Evolutionary conservation across 2,329 filamentous ascomycete species (phyloP), one percentile per base, ranked within the genome.

Genomic region (Aspergillus caelatus): DNA sequence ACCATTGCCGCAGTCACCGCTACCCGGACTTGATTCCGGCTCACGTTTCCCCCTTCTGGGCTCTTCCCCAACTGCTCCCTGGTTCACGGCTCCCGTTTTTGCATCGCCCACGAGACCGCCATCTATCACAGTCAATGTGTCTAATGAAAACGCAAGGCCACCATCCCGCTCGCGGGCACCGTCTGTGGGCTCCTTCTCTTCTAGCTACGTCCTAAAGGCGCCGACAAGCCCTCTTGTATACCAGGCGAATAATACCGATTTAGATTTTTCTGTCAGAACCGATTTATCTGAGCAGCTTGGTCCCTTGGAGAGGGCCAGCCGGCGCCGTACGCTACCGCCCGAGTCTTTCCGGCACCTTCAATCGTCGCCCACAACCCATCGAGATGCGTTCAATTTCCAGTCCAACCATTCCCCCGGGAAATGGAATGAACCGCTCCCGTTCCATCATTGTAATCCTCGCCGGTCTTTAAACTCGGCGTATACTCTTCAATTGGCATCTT

Each of bases 151-250:
- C 14, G 52, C 57, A 30, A 26, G 64, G 16, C 58, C 65, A 57
- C 48, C 67, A 65, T 68, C 68, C 57, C 73, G 74, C 53, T 82
- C 84, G 0, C 78, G 82, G 26, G 80, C 84, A 21, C 89, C 89
- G 9, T 89, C 88, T 1, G 73, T 91, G 11, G 90, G 89, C 3
- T 93, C 92, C 1, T 83, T 91, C 16, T 90, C 91, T 0, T 91
- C 89, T 2, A 93, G 88, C 70, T 97, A 97, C 75, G 85, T 91
- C 36, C 91, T 96, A 65, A 91, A 94, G 78, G 88, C 92, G 2
- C 94, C 95, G 0, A 98, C 95, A 2, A 98, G 94, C 71, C 95
- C 95, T 16, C 82, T 99, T 12, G 94, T 96, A 0, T 89, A 97
- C 72, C 93, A 93, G 48, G 88, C 93, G 72, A 96, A 90, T 78